A percentile compares a stretch with the other conserved stretches of the same genome.
Conservation (phyloP, 208 protist genomes). For the Lotmaria passim region DNA sequence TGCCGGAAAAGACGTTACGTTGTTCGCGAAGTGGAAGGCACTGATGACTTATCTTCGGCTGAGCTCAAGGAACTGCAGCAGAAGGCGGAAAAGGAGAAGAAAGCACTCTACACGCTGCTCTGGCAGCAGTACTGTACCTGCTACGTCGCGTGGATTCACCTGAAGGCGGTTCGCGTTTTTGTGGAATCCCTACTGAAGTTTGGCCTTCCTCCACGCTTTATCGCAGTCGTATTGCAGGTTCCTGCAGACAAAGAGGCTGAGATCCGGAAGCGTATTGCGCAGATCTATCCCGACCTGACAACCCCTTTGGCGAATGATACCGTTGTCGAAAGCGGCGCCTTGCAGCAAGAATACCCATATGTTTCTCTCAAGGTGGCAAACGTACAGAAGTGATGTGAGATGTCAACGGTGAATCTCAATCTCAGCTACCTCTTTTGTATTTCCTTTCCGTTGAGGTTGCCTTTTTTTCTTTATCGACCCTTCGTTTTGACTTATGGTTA, state of each 20-base stretch:
- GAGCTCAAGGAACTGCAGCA: conserved; percentile 74
- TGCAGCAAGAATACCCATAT: conserved; percentile 89
- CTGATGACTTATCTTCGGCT: conserved; percentile 64
- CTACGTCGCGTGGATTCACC: conserved; percentile 92
- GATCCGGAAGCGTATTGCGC: conserved; percentile 75
- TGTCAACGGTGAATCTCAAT: conserved; percentile 10
- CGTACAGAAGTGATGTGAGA: conserved; percentile 54
- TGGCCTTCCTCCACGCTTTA: conserved; percentile 88
- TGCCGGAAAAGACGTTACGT: conserved; percentile 85
- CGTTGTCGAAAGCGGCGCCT: conserved; percentile 53
- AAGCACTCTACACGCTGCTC: conserved; percentile 81
- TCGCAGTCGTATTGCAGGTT: conserved; percentile 81
- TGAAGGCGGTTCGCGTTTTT: conserved; percentile 92
- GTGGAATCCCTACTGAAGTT: conserved; percentile 91
- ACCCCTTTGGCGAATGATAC: conserved; percentile 57
- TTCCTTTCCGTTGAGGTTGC: conserved; percentile 16
- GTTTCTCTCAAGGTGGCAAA: conserved; percentile 86
- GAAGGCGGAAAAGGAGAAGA: conserved; percentile 84
- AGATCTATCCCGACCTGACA: conserved; percentile 74
- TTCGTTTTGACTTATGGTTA: conserved; percentile 9
- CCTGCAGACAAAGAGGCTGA: conserved; percentile 71
- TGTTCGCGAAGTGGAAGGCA: conserved; percentile 77
- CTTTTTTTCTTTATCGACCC: conserved; percentile 28
- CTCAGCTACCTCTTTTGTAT: conserved; percentile 7
- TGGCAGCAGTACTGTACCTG: conserved; percentile 89